A percentile compares a stretch with the other conserved stretches of the same genome.
Conservation (phyloP, 768 basidiomycete species). For the Tulasnella sp. region DNA sequence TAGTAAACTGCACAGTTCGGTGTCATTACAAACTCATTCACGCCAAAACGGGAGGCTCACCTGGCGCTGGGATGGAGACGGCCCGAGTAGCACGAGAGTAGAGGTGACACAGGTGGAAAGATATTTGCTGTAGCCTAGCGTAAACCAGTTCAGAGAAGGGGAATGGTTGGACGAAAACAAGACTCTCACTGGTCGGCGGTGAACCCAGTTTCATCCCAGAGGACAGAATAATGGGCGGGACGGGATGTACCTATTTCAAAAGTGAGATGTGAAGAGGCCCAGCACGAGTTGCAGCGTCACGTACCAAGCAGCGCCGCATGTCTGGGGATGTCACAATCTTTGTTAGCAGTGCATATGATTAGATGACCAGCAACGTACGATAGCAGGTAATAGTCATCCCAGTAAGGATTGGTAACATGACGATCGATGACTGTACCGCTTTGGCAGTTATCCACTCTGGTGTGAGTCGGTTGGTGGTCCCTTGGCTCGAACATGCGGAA, state of each 20-base stretch:
- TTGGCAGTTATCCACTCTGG: conserved; percentile 26
- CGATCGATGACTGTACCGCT: conserved; percentile 30
- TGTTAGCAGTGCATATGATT: background rate
- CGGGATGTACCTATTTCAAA: conserved; percentile 53
- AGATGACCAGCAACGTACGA: conserved; percentile 7
- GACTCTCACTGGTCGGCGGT: conserved; percentile 34
- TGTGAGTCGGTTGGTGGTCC: background rate
- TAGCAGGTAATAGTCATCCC: conserved; percentile 20
- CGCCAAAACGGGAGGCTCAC: background rate
- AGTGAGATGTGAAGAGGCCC: background rate
- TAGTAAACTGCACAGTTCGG: conserved; percentile 7
- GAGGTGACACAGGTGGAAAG: conserved; percentile 75
- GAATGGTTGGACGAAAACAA: background rate
- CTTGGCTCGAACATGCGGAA: conserved; percentile 30
- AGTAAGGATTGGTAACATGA: conserved; percentile 14
- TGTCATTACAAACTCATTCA: background rate
- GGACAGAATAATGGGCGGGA: conserved; percentile 56
- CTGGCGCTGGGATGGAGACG: conserved; percentile 77
- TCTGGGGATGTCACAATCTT: conserved; percentile 3
- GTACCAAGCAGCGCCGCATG: conserved; percentile 46
- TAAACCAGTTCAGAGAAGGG: conserved; percentile 54
- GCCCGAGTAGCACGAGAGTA: conserved; percentile 77
- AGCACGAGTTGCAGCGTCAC: background rate
- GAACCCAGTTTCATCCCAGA: conserved; percentile 31
- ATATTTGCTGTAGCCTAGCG: conserved; percentile 63